Evolutionary conservation across 1,139 yeast genomes (phyloP), one percentile per base, ranked within the genome.

Genomic region (Ogataea hybrid): DNA sequence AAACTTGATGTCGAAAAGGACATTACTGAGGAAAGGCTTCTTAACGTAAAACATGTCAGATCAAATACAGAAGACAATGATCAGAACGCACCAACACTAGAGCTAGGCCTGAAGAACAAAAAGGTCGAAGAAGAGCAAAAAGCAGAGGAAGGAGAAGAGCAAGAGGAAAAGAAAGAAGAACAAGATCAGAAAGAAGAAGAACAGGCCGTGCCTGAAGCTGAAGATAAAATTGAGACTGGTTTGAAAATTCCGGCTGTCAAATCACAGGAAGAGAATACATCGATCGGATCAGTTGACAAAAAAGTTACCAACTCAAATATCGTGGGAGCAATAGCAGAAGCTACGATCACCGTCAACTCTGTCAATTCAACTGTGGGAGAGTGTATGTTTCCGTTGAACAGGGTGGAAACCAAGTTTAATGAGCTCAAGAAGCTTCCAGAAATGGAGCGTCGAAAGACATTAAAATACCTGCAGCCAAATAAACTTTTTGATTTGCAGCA

Each of bases 301-400:
- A 3, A 17, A 18, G 21, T 6, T 11, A 18, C 3, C 14, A 6
- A 31, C 15, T 10, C 25, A n/a, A 16, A 34, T n/a, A n/a, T n/a
- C 11, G 23, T 9, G 11, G 17, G 32, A 16, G 37, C 27, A 11
- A 25, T 8, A n/a, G 10, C 28, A 9, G 39, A 35, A 21, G 30
- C 15, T 4, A 20, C 20, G 18, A 23, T 23, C 16, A 21, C 29
- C 8, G 30, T 37, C 17, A 20, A 22, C 6, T 20, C 10, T n/a
- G 18, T 18, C 25, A 23, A 32, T 11, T 36, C 17, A 7, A 32
- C 62, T 5, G 58, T 12, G 14, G 22, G 58, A 9, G 61, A 62
- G 6, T 67, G 67, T 46, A 69, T 67, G 2, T 81, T 72, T 50
- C 95, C 95, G 0, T 63, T 81, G 61, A 66, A 67, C 29, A 64